phyloP scores from a whole-genome alignment of 139 green algal genomes.

The Eudorina sp. region DNA sequence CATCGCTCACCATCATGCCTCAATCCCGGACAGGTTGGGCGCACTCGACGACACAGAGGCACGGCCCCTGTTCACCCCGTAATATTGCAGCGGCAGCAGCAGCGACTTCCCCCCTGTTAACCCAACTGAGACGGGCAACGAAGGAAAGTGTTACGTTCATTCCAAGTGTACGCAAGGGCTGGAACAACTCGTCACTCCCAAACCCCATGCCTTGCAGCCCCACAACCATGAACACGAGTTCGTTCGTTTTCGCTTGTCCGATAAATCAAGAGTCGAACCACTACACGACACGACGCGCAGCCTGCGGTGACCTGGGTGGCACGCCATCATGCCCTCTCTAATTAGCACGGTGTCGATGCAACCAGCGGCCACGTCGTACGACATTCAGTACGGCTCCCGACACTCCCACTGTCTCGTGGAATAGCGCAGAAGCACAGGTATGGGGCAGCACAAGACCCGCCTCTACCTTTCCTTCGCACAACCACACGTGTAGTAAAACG shows the following conservation, averaged over 20 bases:
- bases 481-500: no score
- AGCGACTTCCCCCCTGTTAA: neutral
- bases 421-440: no score
- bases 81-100: conserved; percentile 11
- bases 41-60: neutral
- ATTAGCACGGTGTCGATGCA: no score
- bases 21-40: neutral
- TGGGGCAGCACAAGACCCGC: no score
- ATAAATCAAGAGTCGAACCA: neutral
- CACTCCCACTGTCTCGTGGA: no score
- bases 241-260: neutral
- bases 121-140: neutral
- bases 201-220: no score
- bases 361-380: no score
- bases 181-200: no score
- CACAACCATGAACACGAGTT: no score
- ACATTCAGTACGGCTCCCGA: no score
- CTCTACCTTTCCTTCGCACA: no score
- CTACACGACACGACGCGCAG: neutral
- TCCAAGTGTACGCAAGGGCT: neutral
- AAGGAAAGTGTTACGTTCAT: neutral
- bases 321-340: no score
- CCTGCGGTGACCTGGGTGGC: neutral
- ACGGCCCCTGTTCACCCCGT: neutral
- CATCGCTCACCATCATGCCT: neutral